Evolutionary conservation across 1,139 yeast species (phyloP).

Genomic region (Taiozyma sp.): DNA sequence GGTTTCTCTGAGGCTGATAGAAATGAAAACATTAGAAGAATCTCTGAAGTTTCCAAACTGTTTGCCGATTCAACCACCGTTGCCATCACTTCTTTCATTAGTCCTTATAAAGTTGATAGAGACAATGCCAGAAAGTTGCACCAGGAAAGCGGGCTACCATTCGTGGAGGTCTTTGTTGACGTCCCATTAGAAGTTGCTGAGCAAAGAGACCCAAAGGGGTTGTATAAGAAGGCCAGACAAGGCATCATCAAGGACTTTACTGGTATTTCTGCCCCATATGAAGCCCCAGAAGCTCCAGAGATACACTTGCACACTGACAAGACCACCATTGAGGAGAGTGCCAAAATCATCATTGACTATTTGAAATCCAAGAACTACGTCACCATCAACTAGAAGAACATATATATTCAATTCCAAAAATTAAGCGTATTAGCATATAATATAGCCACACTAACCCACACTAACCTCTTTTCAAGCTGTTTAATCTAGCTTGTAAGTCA

Average conservation of each 20-base stretch:
- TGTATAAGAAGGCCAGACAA: conserved; percentile 93
- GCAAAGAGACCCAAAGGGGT: conserved; percentile 94
- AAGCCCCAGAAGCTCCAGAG: conserved; percentile 83
- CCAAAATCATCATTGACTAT: conserved; percentile 64
- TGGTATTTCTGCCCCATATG: conserved; percentile 94
- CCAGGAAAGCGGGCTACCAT: conserved; percentile 67
- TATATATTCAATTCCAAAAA: not conserved
- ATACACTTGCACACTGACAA: conserved; percentile 73
- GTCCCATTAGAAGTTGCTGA: conserved; percentile 93
- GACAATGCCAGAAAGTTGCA: conserved; percentile 81
- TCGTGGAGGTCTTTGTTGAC: conserved; percentile 86
- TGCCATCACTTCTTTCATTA: conserved; percentile 84
- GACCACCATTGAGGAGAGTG: conserved; percentile 73
- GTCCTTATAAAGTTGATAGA: conserved; percentile 85
- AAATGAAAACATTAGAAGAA: conserved; percentile 90
- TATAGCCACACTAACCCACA: conserved; percentile 3
- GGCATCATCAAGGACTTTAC: conserved; percentile 93
- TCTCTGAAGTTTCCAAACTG: conserved; percentile 87
- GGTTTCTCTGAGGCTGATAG: conserved; percentile 91
- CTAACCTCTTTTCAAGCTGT: conserved; percentile 60
- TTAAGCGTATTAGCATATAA: not conserved
- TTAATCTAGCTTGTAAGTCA: conserved; percentile 83
- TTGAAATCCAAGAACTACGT: conserved; percentile 48
- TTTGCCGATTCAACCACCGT: conserved; percentile 87
- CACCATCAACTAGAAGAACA: conserved; percentile 4